These are phyloP conservation scores for Chamaecrista fasciculata DNA, from an alignment of 306 rosid genomes.

Conservation along the genomic window DNA sequence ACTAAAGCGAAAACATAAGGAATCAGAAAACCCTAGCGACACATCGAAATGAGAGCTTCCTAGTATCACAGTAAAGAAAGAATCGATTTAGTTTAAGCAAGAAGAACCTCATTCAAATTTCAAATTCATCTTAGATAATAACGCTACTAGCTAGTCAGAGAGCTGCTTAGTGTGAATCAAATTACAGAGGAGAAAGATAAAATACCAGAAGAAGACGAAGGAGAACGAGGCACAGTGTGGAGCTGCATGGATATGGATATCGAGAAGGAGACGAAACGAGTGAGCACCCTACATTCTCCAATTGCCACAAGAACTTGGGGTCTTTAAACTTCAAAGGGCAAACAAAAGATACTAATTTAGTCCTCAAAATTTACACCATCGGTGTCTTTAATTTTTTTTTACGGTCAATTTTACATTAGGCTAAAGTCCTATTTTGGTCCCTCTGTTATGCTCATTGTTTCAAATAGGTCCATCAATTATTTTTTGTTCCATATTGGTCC, in stretches of 20 bases:
- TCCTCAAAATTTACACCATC: no score
- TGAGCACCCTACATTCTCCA: background rate
- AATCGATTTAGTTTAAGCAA: background rate
- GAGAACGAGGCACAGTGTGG: constrained; percentile 1
- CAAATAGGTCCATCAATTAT: no score
- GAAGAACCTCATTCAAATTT: background rate
- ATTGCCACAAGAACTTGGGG: background rate
- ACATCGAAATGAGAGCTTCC: background rate
- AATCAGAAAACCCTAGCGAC: background rate
- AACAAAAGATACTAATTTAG: no score
- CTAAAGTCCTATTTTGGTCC: no score
- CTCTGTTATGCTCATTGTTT: no score
- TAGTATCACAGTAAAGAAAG: background rate
- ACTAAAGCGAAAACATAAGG: background rate
- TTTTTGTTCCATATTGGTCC: no score
- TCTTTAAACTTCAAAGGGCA: background rate
- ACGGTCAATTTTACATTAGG: no score
- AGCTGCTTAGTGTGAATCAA: background rate
- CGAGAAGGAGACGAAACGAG: no score
- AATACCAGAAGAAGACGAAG: constrained; percentile 17
- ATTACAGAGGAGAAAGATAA: background rate
- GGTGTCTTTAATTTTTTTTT: no score
- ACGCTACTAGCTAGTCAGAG: background rate
- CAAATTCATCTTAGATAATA: background rate
- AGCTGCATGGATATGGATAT: constrained; percentile 19